These are phyloP conservation scores for Rhinocladiella similis DNA, from an alignment of 2,329 filamentous ascomycete species.

Conservation along the genomic window DNA sequence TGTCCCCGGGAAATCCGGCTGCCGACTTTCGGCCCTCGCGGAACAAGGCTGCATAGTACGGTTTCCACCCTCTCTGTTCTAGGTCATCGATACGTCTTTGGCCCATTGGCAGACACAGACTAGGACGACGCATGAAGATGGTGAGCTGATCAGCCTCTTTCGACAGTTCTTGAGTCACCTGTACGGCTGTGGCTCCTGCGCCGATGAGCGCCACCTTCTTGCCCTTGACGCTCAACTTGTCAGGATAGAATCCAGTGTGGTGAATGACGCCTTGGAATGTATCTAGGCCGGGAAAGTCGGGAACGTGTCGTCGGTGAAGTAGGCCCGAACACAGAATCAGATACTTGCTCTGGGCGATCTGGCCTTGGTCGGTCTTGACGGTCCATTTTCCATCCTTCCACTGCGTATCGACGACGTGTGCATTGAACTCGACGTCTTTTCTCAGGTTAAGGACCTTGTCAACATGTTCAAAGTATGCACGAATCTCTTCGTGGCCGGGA, in stretches of 20 bases:
- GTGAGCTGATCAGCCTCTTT: slow-evolving; percentile 53
- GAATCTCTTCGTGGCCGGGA: slow-evolving; percentile 40
- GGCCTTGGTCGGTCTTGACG: slow-evolving; percentile 40
- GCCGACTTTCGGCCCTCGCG: slow-evolving; percentile 52
- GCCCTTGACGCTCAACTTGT: slow-evolving; percentile 54
- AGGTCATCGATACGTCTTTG: slow-evolving; percentile 48
- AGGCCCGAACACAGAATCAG: slow-evolving; percentile 34
- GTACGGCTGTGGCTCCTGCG: slow-evolving; percentile 64
- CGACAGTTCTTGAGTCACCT: slow-evolving; percentile 62
- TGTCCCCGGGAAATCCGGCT: slow-evolving; percentile 61
- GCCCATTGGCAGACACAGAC: slow-evolving; percentile 63
- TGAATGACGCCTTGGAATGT: slow-evolving; percentile 61
- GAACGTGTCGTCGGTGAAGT: slow-evolving; percentile 53
- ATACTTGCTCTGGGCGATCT: slow-evolving; percentile 25
- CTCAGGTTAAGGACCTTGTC: slow-evolving; percentile 41
- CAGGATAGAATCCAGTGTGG: slow-evolving; percentile 63
- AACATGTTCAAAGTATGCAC: slow-evolving; percentile 43
- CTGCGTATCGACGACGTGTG: slow-evolving; percentile 37
- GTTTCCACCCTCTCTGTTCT: slow-evolving; percentile 53
- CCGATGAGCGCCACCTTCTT: slow-evolving; percentile 66
- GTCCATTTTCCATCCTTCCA: slow-evolving; percentile 42
- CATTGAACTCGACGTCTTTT: slow-evolving; percentile 38
- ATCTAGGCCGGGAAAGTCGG: slow-evolving; percentile 59
- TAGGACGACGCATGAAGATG: slow-evolving; percentile 64
- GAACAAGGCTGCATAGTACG: slow-evolving; percentile 55